Evolutionary conservation across 1,284 basidiomycete species (phyloP).

Genomic region (Pseudozyma pruni): DNA sequence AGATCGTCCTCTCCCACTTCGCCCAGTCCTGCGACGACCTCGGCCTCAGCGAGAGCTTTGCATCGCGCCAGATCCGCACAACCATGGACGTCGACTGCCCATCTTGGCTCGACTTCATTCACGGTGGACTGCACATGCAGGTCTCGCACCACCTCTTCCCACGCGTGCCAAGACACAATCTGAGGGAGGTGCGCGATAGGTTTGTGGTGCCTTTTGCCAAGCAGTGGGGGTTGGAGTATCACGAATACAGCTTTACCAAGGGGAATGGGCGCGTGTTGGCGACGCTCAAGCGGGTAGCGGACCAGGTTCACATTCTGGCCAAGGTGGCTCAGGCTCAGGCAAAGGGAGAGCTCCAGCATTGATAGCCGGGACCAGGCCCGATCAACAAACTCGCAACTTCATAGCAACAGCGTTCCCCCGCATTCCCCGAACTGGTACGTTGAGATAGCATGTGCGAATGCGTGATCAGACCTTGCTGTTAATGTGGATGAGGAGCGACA

Average conservation of each 20-base stretch:
- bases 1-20: conserved; percentile 98
- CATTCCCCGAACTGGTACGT: too few species aligned
- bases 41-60: conserved; percentile 89
- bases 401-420: background rate
- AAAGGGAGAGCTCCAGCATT: conserved; percentile 65
- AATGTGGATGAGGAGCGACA: too few species aligned
- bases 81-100: conserved; percentile 94
- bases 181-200: conserved; percentile 78
- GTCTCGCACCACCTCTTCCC: conserved; percentile 98
- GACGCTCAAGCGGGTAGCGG: conserved; percentile 81
- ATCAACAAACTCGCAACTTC: background rate
- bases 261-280: conserved; percentile 83
- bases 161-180: conserved; percentile 90
- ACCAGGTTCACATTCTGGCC: conserved; percentile 75
- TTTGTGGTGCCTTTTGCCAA: conserved; percentile 84
- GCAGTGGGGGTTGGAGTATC: conserved; percentile 73
- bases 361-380: background rate
- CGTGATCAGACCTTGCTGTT: too few species aligned
- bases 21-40: conserved; percentile 93
- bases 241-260: conserved; percentile 86
- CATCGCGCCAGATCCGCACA: conserved; percentile 90
- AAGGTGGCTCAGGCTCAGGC: conserved; percentile 75
- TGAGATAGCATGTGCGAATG: too few species aligned
- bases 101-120: conserved; percentile 83
- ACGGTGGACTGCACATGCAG: conserved; percentile 93